Evolutionary conservation across 2,329 filamentous ascomycete genomes (phyloP), one percentile per base, ranked within the genome.

Genomic region (Cladophialophora chaetospira): DNA sequence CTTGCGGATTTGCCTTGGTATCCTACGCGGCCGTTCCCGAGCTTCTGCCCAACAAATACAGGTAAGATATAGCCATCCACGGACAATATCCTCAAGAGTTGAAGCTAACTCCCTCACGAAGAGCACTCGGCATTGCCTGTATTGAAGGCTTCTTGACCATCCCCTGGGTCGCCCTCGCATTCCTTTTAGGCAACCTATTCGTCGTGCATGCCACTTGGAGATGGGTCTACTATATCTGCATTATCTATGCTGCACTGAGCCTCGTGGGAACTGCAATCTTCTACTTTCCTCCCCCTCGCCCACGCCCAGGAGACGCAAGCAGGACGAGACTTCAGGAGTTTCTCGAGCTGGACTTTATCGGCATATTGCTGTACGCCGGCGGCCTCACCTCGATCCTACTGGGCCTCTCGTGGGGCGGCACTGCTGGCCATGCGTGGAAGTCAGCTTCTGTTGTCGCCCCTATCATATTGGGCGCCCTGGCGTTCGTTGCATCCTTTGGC

Each of bases 231-330:
- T 81, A 57, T 23, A 43, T 60, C 4, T 31, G 31, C 5, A 15
- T 57, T 3, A 53, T 53, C 42, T 48, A 17, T 36, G 23, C n/a
- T n/a, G 47, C 21, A 2, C 3, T 57, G 23, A 36, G 29, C 53
- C 10, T 31, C 3, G 11, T 40, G 11, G 68, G 78, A 5, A 79
- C 74, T 58, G 68, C 68, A 33, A 69, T 77, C 58, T 74, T 77
- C 52, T 81, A 80, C 67, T 73, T 75, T 59, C 79, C 77, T 23
- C 77, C 79, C 79, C 74, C 64, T 64, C 70, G n/a, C 72, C 75
- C 66, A 71, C 73, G 77, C 10, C n/a, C n/a, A n/a, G 73, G 78
- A 57, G 53, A 51, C 26, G 9, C 5, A 8, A 54, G 42, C 23
- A 55, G 55, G 65, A 73, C 21, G 33, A 65, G 45, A 66, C 69